Base-by-base conservation (phyloP, 768 basidiomycete genomes). In the Mycena leptocephala region DNA sequence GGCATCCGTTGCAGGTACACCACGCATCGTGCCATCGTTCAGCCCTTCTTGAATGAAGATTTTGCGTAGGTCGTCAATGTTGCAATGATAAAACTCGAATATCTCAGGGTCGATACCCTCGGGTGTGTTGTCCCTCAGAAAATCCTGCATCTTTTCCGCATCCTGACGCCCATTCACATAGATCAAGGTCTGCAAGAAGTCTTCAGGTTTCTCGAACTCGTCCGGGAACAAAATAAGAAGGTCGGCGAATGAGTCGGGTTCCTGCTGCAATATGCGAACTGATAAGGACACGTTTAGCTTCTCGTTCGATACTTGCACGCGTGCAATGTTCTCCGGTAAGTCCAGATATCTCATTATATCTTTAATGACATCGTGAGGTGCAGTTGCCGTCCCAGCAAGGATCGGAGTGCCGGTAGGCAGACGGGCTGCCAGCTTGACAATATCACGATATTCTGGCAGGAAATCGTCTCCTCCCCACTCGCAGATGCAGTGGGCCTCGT, bases 401-500 rank as follows among this genome's bases (percentile, higher is more conserved):
- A 75, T 65, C 0, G 76, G 76, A 20, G 46, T 37, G 3, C 64
- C 62, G 8, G 56, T 46, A 1, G 76, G 76, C 8, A 78, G 61
- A 24, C 73, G 69, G 2, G 39, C 66, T 0, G 67, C 73, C 8
- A 78, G 22, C 18, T 53, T 7, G 28, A 48, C 53, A 20, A 68
- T n/a, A 30, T 35, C 11, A 2, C 32, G 48, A 39, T 78, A 78
- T 28, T 75, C 73, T 1, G 69, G 69, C 2, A 73, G 76, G 55
- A 78, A 75, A 14, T 73, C 66, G 39, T 71, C 69, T 2, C 32
- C 65, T 1, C 80, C 81, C 80, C 82, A 81, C 16, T 77, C 53
- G 4, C 35, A 75, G 4, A 82, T 62, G 30, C 81, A 81, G 65
- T 82, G 82, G 1, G 48, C 74, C 41, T 82, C 79, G 48, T 82